These are phyloP conservation scores for Hysterangium stoloniferum DNA, from an alignment of 768 basidiomycete species.

Conservation along the genomic window DNA sequence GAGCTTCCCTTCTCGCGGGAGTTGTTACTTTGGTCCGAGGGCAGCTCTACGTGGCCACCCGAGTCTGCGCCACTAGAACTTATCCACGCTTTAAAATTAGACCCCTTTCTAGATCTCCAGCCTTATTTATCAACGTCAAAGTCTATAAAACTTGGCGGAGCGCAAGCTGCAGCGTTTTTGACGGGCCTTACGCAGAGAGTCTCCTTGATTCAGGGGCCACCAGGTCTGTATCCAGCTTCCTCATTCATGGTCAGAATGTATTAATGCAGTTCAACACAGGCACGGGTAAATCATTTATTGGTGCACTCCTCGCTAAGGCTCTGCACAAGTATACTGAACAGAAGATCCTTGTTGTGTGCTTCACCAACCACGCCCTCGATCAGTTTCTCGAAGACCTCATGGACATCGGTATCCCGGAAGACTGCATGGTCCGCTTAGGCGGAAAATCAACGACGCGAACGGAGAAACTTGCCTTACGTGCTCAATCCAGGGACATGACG, in stretches of 20 bases:
- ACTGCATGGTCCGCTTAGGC: conserved; percentile 47
- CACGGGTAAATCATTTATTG: conserved; percentile 70
- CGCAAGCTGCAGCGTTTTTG: conserved; percentile 40
- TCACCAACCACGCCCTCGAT: conserved; percentile 69
- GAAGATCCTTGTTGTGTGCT: conserved; percentile 62
- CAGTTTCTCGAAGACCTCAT: conserved; percentile 60
- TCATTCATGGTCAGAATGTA: background rate
- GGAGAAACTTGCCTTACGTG: conserved; percentile 36
- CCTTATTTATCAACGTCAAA: conserved; percentile 29
- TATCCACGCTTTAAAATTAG: conserved; percentile 22
- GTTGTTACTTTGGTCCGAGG: conserved; percentile 44
- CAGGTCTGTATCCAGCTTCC: conserved; percentile 34
- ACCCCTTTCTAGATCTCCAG: conserved; percentile 36
- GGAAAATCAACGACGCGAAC: conserved; percentile 47
- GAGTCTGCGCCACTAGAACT: conserved; percentile 13
- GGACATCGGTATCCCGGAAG: conserved; percentile 44
- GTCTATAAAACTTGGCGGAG: conserved; percentile 40
- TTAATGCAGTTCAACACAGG: too few relatives aligned
- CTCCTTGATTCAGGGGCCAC: conserved; percentile 63
- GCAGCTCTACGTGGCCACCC: conserved; percentile 17
- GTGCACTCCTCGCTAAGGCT: conserved; percentile 55
- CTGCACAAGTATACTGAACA: conserved; percentile 40
- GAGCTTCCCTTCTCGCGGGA: conserved; percentile 41
- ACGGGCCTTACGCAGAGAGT: conserved; percentile 48
- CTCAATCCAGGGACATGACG: too few relatives aligned